Evolutionary conservation across 2,329 filamentous ascomycete genomes (phyloP).

Genomic region (Coniochaeta pulveracea): DNA sequence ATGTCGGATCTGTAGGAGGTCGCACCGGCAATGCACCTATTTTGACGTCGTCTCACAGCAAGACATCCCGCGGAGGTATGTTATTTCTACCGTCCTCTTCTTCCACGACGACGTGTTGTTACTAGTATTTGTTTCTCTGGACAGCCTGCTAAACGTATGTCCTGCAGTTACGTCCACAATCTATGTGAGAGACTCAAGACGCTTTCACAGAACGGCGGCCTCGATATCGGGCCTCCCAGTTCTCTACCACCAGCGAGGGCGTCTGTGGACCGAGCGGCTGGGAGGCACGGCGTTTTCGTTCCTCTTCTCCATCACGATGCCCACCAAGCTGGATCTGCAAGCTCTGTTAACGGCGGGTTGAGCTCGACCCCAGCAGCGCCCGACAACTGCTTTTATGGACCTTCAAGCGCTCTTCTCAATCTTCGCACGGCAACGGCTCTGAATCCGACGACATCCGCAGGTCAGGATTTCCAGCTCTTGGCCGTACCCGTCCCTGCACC

Average conservation of each 20-base stretch:
- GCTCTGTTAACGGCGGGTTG: neutral
- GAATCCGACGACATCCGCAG: neutral
- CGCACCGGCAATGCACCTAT: neutral
- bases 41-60: conserved; percentile 1
- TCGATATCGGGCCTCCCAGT: neutral
- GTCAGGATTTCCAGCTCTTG: neutral
- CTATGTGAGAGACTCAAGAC: conserved; percentile 1
- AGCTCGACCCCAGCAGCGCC: neutral
- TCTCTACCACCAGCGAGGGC: neutral
- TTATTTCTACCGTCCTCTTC: neutral
- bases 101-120: neutral
- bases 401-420: neutral
- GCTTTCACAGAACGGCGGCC: neutral
- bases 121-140: conserved; percentile 1
- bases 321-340: neutral
- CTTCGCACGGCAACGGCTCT: neutral
- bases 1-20: conserved; percentile 2
- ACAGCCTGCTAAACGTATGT: neutral
- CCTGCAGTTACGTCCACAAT: neutral
- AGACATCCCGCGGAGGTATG: conserved; percentile 1
- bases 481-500: neutral
- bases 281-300: neutral
- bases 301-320: neutral
- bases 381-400: neutral
- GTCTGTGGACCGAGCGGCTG: neutral